Conservation (phyloP, 148 eudicot species). For the Camellia sinensis region DNA sequence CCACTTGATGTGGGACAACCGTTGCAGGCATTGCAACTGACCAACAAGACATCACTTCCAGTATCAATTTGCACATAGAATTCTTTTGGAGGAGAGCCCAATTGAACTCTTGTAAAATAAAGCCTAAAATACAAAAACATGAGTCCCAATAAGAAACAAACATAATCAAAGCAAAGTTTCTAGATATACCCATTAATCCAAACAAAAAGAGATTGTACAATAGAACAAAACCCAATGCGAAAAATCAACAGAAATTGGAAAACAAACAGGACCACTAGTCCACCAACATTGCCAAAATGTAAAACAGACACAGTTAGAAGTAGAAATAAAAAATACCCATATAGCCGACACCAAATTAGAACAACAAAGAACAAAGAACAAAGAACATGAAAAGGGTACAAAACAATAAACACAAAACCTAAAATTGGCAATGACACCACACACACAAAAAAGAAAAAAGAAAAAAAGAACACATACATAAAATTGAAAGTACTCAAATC, state of each 20-base stretch:
- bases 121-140: slow-evolving; percentile 48
- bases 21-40: slow-evolving; percentile 68
- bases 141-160: slow-evolving; percentile 16
- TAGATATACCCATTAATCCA: not conserved
- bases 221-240: not conserved
- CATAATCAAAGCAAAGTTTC: not conserved
- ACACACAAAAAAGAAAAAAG: not conserved
- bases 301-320: not conserved
- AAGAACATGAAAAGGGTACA: not conserved
- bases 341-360: no score
- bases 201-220: slow-evolving; percentile 33
- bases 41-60: slow-evolving; percentile 96
- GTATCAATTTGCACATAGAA: slow-evolving; percentile 94
- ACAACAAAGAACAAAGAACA: no score
- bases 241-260: not conserved
- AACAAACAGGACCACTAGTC: not conserved
- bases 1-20: slow-evolving; percentile 92
- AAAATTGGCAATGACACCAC: not conserved
- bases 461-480: not conserved
- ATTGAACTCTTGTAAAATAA: slow-evolving; percentile 72
- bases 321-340: no score
- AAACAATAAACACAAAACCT: not conserved
- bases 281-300: not conserved
- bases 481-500: not conserved
- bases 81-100: slow-evolving; percentile 78